A percentile compares a stretch with the other conserved stretches of the same genome.
These are phyloP conservation scores for Tolypocladium amazonense DNA, from an alignment of 2,329 filamentous ascomycete species.

Conservation along the genomic window DNA sequence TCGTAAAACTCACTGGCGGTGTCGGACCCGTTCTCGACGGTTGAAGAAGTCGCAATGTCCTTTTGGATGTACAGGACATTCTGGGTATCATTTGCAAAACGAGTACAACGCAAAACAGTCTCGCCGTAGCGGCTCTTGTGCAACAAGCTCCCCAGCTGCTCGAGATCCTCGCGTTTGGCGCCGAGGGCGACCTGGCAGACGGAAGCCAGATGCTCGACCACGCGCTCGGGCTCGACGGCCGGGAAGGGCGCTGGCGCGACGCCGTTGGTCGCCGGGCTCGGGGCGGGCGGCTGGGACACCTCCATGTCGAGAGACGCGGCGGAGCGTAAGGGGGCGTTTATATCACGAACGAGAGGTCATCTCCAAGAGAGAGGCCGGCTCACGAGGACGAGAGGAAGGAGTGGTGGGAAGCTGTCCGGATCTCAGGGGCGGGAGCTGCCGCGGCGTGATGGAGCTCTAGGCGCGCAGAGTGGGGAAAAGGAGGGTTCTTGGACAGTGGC, in stretches of 20 bases:
- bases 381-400: background rate
- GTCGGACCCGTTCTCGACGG: slow-evolving; percentile 37
- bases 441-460: background rate
- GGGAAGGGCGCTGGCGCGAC: slow-evolving; percentile 34
- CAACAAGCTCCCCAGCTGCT: slow-evolving; percentile 71
- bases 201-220: slow-evolving; percentile 62
- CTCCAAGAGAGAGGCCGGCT: background rate
- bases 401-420: background rate
- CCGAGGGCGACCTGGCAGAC: slow-evolving; percentile 66
- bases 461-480: background rate
- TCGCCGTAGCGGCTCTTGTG: slow-evolving; percentile 62
- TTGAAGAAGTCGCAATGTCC: slow-evolving; percentile 49
- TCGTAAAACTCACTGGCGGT: slow-evolving; percentile 27
- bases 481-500: background rate
- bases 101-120: slow-evolving; percentile 75
- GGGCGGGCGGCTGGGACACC: slow-evolving; percentile 34
- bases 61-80: slow-evolving; percentile 87
- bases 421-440: slow-evolving; percentile 4
- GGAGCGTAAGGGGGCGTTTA: background rate
- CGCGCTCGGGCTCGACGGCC: slow-evolving; percentile 53
- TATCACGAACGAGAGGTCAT: background rate
- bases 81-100: slow-evolving; percentile 83
- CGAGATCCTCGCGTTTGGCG: slow-evolving; percentile 66
- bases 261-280: slow-evolving; percentile 36
- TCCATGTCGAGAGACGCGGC: slow-evolving; percentile 33